These are phyloP conservation scores for Myotisia sp. DNA, from an alignment of 2,329 filamentous ascomycete genomes.

Conservation along the genomic window DNA sequence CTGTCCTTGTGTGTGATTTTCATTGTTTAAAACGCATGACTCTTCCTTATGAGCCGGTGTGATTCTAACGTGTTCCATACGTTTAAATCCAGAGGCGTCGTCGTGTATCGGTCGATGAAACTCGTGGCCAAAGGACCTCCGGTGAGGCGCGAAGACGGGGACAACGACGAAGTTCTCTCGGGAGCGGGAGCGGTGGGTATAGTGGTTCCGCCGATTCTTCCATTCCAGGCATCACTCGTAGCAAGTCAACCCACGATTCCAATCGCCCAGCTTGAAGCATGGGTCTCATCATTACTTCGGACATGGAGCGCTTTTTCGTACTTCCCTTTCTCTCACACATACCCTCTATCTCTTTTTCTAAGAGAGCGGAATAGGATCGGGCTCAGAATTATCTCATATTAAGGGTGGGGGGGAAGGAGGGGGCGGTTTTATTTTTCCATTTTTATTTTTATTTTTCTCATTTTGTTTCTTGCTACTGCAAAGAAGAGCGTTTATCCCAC, in stretches of 20 bases:
- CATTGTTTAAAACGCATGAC: constrained; percentile 28
- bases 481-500: constrained; percentile 10
- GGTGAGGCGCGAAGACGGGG: constrained; percentile 26
- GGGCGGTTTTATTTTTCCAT: no score
- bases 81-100: constrained; percentile 34
- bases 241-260: constrained; percentile 24
- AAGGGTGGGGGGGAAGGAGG: no score
- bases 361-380: no score
- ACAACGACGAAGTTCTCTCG: constrained; percentile 25
- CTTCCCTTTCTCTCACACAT: no score
- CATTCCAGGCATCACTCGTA: constrained; percentile 26
- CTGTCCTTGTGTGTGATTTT: constrained; percentile 17
- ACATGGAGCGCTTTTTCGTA: no score
- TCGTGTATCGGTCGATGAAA: constrained; percentile 28
- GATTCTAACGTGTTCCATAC: constrained; percentile 34
- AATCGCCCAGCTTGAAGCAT: constrained; percentile 8
- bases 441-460: background rate
- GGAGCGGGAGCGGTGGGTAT: constrained; percentile 22
- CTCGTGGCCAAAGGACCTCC: constrained; percentile 28
- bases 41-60: constrained; percentile 27
- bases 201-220: no score
- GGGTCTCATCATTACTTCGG: no score
- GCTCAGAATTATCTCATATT: no score
- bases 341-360: no score
- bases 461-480: background rate